Conservation (phyloP, 345 rosid genomes). For the Populus simonii region DNA sequence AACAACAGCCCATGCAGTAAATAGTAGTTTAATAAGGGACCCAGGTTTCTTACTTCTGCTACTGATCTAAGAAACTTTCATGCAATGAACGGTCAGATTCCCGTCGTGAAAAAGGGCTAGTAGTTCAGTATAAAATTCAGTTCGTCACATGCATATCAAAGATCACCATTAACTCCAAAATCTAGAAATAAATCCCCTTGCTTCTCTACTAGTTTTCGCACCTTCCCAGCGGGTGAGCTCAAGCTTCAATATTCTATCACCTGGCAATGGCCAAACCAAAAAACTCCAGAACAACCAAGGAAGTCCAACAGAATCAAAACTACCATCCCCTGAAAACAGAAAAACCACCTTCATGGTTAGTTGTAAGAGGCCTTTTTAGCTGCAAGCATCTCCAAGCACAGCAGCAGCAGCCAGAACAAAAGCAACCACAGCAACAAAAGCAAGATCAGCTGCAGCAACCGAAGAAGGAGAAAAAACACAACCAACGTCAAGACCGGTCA, state of each 20-base stretch:
- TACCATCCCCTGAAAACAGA: conserved; percentile 27
- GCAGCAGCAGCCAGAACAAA: conserved; percentile 19
- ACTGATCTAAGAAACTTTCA: conserved; percentile 6
- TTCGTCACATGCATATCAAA: conserved; percentile 1
- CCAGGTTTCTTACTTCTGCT: conserved; percentile 11
- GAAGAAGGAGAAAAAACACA: background rate
- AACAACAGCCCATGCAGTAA: background rate
- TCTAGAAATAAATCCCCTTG: background rate
- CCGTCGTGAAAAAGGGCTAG: background rate
- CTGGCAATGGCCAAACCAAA: conserved; percentile 46
- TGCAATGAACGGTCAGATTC: conserved; percentile 22
- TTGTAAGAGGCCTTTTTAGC: conserved; percentile 50
- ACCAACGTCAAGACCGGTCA: conserved; percentile 12
- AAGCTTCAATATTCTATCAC: background rate
- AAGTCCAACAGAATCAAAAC: conserved; percentile 34
- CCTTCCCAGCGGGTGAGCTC: conserved; percentile 6
- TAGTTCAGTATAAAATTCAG: background rate
- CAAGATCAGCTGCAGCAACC: conserved; percentile 3
- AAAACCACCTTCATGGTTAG: conserved; percentile 53
- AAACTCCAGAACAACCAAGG: conserved; percentile 28
- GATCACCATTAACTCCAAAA: conserved; percentile 5
- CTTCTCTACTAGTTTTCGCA: conserved; percentile 4
- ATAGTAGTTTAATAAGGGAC: conserved; percentile 14
- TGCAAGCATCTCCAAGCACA: conserved; percentile 40
- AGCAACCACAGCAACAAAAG: conserved; percentile 1